A percentile compares a stretch with the other conserved stretches of the same genome.
Conservation (phyloP, 1,284 basidiomycete genomes). For the Anthracocystis panici-leucophaei region DNA sequence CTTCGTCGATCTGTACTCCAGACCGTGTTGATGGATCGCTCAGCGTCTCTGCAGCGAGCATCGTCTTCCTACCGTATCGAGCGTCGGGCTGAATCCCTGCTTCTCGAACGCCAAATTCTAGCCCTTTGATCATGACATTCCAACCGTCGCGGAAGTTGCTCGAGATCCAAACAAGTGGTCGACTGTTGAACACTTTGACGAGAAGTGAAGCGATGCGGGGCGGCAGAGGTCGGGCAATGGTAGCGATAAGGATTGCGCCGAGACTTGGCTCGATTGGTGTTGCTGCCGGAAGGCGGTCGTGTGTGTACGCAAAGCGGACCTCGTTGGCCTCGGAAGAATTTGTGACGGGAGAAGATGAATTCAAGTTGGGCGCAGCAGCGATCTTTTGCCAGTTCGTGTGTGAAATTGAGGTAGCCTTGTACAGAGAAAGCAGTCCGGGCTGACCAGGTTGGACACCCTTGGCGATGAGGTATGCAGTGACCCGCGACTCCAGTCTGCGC, state of each 20-base stretch:
- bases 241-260: conserved; percentile 28
- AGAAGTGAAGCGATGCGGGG: conserved; percentile 22
- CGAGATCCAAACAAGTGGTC: conserved; percentile 37
- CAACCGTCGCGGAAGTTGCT: conserved; percentile 46
- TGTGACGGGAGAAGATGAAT: neutral
- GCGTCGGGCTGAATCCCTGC: conserved; percentile 25
- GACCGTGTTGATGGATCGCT: neutral
- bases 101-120: conserved; percentile 37
- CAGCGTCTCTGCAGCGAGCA: neutral
- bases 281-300: conserved; percentile 23
- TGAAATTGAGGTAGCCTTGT: conserved; percentile 1
- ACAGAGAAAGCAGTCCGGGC: conserved; percentile 25
- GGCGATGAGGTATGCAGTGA: conserved; percentile 39
- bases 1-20: conserved; percentile 10
- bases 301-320: conserved; percentile 23
- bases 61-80: conserved; percentile 6
- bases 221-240: conserved; percentile 31
- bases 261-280: conserved; percentile 20
- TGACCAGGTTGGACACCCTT: conserved; percentile 48
- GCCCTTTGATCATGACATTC: conserved; percentile 46
- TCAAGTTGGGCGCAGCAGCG: neutral
- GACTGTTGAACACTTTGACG: conserved; percentile 8
- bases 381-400: conserved; percentile 33
- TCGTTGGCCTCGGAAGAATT: neutral
- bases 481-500: conserved; percentile 57